Evolutionary conservation across 2,329 filamentous ascomycete genomes (phyloP), one percentile per base, ranked within the genome.

Genomic region (Elsinoe necatrix): DNA sequence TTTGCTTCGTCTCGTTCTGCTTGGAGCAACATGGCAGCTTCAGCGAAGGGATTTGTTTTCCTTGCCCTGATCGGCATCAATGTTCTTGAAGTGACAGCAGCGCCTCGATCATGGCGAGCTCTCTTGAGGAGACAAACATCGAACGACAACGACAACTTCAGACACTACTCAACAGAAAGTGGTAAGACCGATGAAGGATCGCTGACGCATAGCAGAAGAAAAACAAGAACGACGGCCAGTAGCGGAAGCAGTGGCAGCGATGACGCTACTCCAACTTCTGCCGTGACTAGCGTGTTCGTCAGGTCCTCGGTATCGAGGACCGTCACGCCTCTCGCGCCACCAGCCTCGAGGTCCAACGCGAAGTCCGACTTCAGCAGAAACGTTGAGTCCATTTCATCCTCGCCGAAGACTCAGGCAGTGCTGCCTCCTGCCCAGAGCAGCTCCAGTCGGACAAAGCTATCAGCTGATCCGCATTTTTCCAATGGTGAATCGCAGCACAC

Each of bases 51-150:
- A 5, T 14, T 47, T 25, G 39, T 41, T 16, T 18, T 47, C 39
- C 39, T 56, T 8, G 39, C 42, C 41, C 41, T 56, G 21, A 25
- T 56, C 25, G 54, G 54, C 42, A 29, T 47, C 41, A 42, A 47
- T 23, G 54, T 39, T 41, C 8, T 56, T 7, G 27, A 56, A 16
- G 54, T 35, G 11, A 9, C 41, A 18, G 54, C 54, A 39, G 55
- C 34, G 6, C 47, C 47, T 50, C 31, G 20, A 57, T 11, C 9
- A 21, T 37, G 18, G 20, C 48, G 48, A 9, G 18, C 8, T 52
- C 25, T 52, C 48, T 20, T 34, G 34, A 52, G 16, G 45, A 18
- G 48, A 52, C 48, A 52, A 16, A 45, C 41, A 20, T 12, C 41
- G 7, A 20, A 45, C 11, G 21, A 25, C 29, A 18, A 52, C 16